Evolutionary conservation across 495 filamentous ascomycete species (phyloP).

Genomic region (Podospora conica): DNA sequence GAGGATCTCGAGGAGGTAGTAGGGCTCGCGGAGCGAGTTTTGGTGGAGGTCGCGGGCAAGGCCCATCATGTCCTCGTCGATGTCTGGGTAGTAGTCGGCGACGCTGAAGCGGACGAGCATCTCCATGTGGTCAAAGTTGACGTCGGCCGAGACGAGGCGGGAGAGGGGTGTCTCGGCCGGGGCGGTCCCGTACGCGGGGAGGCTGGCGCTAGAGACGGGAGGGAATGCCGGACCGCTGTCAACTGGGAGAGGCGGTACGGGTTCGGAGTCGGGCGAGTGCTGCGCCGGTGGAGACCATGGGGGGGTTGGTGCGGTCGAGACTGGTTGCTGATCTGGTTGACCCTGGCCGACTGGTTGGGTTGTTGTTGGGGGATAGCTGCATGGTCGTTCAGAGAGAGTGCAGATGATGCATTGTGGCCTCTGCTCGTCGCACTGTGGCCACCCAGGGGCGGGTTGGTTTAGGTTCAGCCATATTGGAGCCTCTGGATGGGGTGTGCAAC

Average conservation of each 20-base stretch:
- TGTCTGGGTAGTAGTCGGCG: constrained; percentile 22
- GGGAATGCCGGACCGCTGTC: constrained; percentile 8
- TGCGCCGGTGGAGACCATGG: constrained; percentile 1
- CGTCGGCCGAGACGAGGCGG: constrained; percentile 2
- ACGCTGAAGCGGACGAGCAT: constrained; percentile 29
- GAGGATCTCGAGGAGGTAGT: constrained; percentile 32
- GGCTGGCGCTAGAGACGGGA: constrained; percentile 7
- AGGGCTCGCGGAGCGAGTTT: constrained; percentile 26
- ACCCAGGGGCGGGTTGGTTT: neutral
- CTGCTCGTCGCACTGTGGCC: constrained; percentile 31
- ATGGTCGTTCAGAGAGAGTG: constrained; percentile 28
- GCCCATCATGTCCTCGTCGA: constrained; percentile 18
- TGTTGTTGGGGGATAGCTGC: constrained; percentile 23
- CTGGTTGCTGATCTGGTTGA: neutral
- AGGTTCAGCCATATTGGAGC: neutral
- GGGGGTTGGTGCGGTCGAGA: neutral
- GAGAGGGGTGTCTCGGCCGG: neutral
- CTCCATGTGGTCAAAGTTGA: constrained; percentile 36
- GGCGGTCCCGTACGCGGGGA: neutral
- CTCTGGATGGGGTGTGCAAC: constrained; percentile 9
- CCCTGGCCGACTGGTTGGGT: neutral
- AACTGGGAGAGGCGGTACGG: constrained; percentile 3
- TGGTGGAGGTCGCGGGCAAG: constrained; percentile 11
- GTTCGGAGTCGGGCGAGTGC: neutral
- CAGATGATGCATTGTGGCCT: constrained; percentile 32